Conservation (phyloP, 345 rosid species). For the Salix dunnii region DNA sequence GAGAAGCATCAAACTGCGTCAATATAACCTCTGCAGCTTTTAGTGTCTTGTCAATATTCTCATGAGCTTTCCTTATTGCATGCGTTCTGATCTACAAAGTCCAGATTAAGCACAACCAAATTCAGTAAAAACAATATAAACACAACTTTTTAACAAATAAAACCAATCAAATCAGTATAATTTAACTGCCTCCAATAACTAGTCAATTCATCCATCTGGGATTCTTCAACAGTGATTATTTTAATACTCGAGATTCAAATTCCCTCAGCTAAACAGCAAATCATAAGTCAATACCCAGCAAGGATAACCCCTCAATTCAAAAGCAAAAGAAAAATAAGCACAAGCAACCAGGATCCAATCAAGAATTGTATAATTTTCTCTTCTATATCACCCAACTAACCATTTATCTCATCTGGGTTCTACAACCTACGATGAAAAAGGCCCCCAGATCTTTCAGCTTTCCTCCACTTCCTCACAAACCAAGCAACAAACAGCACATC, state of each 20-base stretch:
- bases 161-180: background rate
- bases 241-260: background rate
- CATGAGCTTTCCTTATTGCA: slow-evolving; percentile 93
- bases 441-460: background rate
- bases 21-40: slow-evolving; percentile 82
- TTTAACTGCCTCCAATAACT: background rate
- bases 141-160: too few relatives aligned
- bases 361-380: background rate
- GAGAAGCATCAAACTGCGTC: slow-evolving; percentile 73
- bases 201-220: background rate
- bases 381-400: background rate
- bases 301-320: background rate
- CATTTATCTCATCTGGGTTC: background rate
- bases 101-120: slow-evolving; percentile 3
- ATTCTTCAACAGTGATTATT: background rate
- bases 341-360: background rate
- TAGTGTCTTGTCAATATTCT: slow-evolving; percentile 89
- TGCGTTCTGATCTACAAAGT: slow-evolving; percentile 78
- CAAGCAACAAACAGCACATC: background rate
- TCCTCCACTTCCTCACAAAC: background rate
- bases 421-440: background rate
- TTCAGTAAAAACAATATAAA: slow-evolving; percentile 1
- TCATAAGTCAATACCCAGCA: background rate
- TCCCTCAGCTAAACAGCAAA: background rate
- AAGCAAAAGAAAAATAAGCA: background rate